Evolutionary conservation across 495 filamentous ascomycete genomes (phyloP), one percentile per base, ranked within the genome.

Genomic region (Neurospora intermedia): DNA sequence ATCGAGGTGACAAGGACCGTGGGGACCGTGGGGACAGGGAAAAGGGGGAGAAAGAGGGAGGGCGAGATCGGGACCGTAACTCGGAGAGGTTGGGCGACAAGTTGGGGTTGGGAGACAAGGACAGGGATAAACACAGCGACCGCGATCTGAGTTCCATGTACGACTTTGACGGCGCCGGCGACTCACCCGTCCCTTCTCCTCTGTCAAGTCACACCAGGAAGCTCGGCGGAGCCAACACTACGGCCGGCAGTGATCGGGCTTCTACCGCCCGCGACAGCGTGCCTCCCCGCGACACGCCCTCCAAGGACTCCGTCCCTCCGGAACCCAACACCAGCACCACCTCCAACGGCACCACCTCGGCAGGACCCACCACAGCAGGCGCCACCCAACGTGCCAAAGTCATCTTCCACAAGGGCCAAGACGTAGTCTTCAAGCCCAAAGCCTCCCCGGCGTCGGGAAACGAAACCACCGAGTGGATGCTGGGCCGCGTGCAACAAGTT

Each of bases 381-480:
- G 75, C 76, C n/a, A 48, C 79, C 1, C 79, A 81, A 48, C 84
- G 85, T 20, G 79, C 83, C 45, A 87, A 86, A 76, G 80, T 87
- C 59, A 78, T 78, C 20, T 89, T 95, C 43, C 82, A 84, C 62
- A 86, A 93, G 48, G 90, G 90, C 48, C 91, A 93, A 71, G 91
- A 96, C 78, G 94, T 97, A 16, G 93, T 94, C 31, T 97, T 94
- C 85, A 92, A 91, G 75, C 93, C 91, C 48, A 96, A 94, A 78
- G 88, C 91, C 70, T 86, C 87, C 3, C 85, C 84, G 35, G 87
- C 43, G 18, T 20, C 43, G 3, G 43, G 88, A 69, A 86, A 86
- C 27, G 88, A 92, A 73, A 92, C 92, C 73, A 85, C 87, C 43
- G 91, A 93, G 77, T 94, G 92, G 88, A 98, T 98, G 71, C 88